phyloP scores from a whole-genome alignment of 768 basidiomycete species.

The Trametes cubensis region DNA sequence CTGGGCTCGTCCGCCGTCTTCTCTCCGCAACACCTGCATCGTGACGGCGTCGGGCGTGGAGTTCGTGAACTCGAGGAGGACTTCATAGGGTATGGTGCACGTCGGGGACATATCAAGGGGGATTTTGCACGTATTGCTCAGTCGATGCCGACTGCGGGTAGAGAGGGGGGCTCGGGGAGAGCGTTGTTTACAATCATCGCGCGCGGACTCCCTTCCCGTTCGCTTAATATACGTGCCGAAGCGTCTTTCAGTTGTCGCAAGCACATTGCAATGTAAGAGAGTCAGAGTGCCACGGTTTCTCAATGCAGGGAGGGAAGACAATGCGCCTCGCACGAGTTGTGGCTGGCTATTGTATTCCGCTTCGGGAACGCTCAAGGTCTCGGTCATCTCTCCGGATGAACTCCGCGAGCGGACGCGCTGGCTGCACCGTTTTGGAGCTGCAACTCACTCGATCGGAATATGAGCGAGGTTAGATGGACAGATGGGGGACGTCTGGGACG shows the following conservation, averaged over 20 bases:
- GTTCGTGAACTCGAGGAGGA: slow-evolving; percentile 53
- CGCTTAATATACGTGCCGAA: slow-evolving; percentile 16
- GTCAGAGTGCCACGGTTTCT: slow-evolving; percentile 6
- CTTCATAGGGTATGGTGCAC: slow-evolving; percentile 55
- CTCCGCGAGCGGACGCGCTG: slow-evolving; percentile 8
- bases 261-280: not conserved
- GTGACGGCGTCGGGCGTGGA: slow-evolving; percentile 45
- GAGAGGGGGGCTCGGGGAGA: not conserved
- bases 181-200: not conserved
- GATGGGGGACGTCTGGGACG: not conserved
- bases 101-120: slow-evolving; percentile 40
- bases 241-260: slow-evolving; percentile 4
- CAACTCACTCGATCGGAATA: not conserved
- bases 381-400: slow-evolving; percentile 1
- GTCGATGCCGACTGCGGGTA: no score
- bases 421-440: not conserved
- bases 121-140: not conserved
- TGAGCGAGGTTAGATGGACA: not conserved
- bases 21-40: slow-evolving; percentile 42
- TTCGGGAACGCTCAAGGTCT: slow-evolving; percentile 19
- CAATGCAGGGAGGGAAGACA: slow-evolving; percentile 14
- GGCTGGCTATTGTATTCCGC: slow-evolving; percentile 27
- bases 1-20: slow-evolving; percentile 30
- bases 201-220: not conserved
- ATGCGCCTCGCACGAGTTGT: slow-evolving; percentile 12